Percentiles rank a stretch among this genome's conserved stretches.
These are phyloP conservation scores for Picochlorum costavermella DNA, from an alignment of 139 green algal species.

Conservation along the genomic window DNA sequence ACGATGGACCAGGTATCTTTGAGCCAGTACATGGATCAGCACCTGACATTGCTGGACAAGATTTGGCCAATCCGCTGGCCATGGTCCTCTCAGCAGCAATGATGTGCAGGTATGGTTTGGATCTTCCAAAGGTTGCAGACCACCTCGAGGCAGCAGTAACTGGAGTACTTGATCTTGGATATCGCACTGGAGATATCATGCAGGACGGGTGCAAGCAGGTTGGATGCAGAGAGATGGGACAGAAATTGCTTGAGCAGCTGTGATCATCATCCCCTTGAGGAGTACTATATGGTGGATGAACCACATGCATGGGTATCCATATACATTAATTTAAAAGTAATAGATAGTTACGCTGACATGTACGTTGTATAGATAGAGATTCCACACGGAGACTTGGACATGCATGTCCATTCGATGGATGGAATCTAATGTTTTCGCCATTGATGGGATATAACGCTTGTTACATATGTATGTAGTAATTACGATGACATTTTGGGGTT, in stretches of 20 bases:
- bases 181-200: slow-evolving; percentile 87
- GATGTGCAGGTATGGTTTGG: slow-evolving; percentile 97
- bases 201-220: slow-evolving; percentile 65
- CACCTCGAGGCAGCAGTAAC: slow-evolving; percentile 78
- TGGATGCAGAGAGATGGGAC: slow-evolving; percentile 71
- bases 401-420: not conserved
- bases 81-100: slow-evolving; percentile 96
- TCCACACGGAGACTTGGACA: no score
- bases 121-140: slow-evolving; percentile 71
- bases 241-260: slow-evolving; percentile 47
- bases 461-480: not conserved
- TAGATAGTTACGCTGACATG: no score
- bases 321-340: no score
- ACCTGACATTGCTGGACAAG: slow-evolving; percentile 93
- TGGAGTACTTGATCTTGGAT: slow-evolving; percentile 70
- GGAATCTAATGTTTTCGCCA: not conserved
- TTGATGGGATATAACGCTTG: not conserved
- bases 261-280: no score
- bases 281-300: no score
- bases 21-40: slow-evolving; percentile 96
- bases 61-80: slow-evolving; percentile 83
- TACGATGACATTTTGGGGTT: slow-evolving; percentile 55
- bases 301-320: no score
- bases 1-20: slow-evolving; percentile 83
- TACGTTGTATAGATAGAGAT: no score